A percentile compares a stretch with the other conserved stretches of the same genome.
Evolutionary conservation across 805 yeast genomes (phyloP).

Genomic region (Starmerella floris): DNA sequence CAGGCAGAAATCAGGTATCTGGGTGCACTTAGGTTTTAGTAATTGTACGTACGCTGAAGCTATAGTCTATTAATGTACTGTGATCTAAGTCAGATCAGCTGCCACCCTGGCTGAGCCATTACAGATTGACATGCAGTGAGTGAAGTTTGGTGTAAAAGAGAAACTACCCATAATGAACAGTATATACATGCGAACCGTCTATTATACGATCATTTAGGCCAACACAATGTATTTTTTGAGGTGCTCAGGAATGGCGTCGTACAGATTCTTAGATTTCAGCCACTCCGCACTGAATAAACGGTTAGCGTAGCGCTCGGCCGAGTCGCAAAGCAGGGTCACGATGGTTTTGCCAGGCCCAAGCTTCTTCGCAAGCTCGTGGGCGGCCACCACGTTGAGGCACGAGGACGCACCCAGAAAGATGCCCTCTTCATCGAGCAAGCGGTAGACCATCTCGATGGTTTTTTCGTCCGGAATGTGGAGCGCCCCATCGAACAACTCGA

Average conservation of each 20-base stretch:
- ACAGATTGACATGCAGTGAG: no score
- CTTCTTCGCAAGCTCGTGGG: slow-evolving; percentile 55
- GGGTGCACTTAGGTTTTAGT: no score
- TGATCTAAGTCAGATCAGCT: no score
- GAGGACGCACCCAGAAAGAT: slow-evolving; percentile 82
- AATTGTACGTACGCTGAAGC: no score
- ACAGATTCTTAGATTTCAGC: slow-evolving; percentile 55
- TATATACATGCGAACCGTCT: not conserved
- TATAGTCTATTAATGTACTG: no score
- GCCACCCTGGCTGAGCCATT: no score
- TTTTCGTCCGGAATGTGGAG: slow-evolving; percentile 64
- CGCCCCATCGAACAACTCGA: slow-evolving; percentile 68
- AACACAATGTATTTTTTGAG: slow-evolving; percentile 54
- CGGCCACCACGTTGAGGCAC: slow-evolving; percentile 83
- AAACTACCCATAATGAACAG: no score
- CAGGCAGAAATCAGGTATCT: no score
- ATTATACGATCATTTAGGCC: not conserved
- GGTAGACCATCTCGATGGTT: slow-evolving; percentile 70
- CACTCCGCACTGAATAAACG: slow-evolving; percentile 65
- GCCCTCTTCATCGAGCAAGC: slow-evolving; percentile 80
- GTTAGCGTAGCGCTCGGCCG: slow-evolving; percentile 80
- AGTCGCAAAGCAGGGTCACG: slow-evolving; percentile 79
- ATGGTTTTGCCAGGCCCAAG: slow-evolving; percentile 69
- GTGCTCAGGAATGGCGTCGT: slow-evolving; percentile 51
- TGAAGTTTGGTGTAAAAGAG: no score